phyloP scores from a whole-genome alignment of 352 stramenopile species.

The Globisporangium recalcitrans region DNA sequence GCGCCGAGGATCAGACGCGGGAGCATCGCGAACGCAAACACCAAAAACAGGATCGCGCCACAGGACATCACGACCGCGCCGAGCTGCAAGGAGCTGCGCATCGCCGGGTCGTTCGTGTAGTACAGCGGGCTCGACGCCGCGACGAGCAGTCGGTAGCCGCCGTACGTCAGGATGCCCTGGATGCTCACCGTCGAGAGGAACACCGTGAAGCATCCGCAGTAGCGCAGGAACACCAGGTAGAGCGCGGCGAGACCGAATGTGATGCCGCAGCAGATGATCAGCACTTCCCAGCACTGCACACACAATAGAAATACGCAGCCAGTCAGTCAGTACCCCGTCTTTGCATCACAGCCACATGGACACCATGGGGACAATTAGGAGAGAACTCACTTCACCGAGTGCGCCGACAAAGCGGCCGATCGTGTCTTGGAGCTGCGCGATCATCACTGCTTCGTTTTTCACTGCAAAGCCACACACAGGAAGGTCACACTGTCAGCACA shows the following conservation, averaged over 20 bases:
- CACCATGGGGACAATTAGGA: no score
- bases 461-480: constrained; percentile 21
- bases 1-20: constrained; percentile 59
- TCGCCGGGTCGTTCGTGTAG: constrained; percentile 56
- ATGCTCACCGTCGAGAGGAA: constrained; percentile 61
- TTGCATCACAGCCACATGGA: no score
- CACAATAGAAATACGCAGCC: no score
- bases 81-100: constrained; percentile 68
- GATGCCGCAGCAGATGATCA: constrained; percentile 61
- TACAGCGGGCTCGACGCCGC: constrained; percentile 41
- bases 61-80: constrained; percentile 50
- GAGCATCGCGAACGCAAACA: constrained; percentile 61
- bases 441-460: constrained; percentile 46
- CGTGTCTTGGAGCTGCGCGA: constrained; percentile 67
- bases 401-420: constrained; percentile 74
- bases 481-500: background rate
- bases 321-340: no score
- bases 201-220: constrained; percentile 69
- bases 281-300: constrained; percentile 62
- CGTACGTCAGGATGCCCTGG: constrained; percentile 55
- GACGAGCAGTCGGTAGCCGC: constrained; percentile 51
- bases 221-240: constrained; percentile 66
- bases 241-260: constrained; percentile 46
- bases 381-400: constrained; percentile 29
- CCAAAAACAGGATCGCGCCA: constrained; percentile 56